Base-by-base conservation (phyloP, 2,329 filamentous ascomycete genomes). In the Aulographum hederae region DNA sequence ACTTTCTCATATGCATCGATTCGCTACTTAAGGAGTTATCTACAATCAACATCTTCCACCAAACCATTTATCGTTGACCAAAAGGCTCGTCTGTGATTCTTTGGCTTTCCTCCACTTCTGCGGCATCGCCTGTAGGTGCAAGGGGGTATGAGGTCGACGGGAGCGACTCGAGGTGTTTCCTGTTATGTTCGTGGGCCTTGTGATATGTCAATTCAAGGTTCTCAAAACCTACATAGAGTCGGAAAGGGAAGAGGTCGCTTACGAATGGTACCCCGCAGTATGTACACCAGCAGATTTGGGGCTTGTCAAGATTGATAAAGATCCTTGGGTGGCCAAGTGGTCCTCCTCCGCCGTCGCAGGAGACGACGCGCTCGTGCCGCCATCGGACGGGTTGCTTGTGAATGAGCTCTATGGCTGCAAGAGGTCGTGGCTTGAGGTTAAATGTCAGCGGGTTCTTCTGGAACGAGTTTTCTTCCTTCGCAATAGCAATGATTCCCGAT, bases 271-370 rank as follows among this genome's bases (percentile, higher is more conserved):
- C 54, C 32, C 89, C 89, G 53, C 89, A 98, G 63, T 98, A 98
- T 48, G 69, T 76, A 65, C 89, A 98, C 52, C 65, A 64, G 56
- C 72, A 71, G 46, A 98, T 93, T 63, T 95, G 75, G 27, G 89
- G 80, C 67, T 94, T 95, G 60, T 98, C 89, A 42, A 79, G 76
- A 60, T 98, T 98, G 69, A 98, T 98, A 55, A 84, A 98, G 58
- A 98, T 78, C 48, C 72, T 71, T 31, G 89, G 89, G 56, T 98
- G 89, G 27, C 89, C 89, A 34, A 80, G 62, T 19, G 85, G 77
- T 28, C 86, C 89, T 43, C 85, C 85, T 36, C 86, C 89, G 36
- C 89, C 89, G 47, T 95, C 85, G 52, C 89, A 98, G 28, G 74
- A 73, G 32, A 91, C 86, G 30, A 79, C 57, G 38, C 74, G 70